Percentiles rank a stretch among this genome's conserved stretches.
Conservation (phyloP, 164 flowering plant species). For the Kalanchoe fedtschenkoi region DNA sequence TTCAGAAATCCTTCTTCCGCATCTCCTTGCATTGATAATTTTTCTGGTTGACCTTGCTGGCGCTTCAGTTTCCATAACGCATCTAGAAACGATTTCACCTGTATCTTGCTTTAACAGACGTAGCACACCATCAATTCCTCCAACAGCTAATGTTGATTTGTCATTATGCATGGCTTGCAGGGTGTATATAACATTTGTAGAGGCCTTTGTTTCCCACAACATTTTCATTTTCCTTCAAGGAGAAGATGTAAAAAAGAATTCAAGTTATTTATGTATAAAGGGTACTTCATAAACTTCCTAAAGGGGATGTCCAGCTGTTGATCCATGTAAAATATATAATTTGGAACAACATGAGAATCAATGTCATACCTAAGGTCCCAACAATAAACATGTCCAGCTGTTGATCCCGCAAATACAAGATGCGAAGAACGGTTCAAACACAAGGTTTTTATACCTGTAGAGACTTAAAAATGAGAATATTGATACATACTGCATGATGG, state of each 20-base stretch:
- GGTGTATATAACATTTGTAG: slow-evolving; percentile 70
- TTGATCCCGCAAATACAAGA: slow-evolving; percentile 65
- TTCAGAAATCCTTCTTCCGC: slow-evolving; percentile 32
- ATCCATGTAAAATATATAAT: not conserved
- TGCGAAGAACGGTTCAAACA: slow-evolving; percentile 56
- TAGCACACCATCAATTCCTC: slow-evolving; percentile 85
- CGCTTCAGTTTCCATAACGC: slow-evolving; percentile 22
- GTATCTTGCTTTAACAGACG: slow-evolving; percentile 50
- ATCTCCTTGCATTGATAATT: slow-evolving; percentile 20
- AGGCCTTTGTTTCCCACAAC: slow-evolving; percentile 58
- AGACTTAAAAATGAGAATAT: not conserved
- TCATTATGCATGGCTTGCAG: slow-evolving; percentile 50
- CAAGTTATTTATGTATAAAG: not conserved
- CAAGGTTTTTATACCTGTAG: slow-evolving; percentile 53
- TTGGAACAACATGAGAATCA: not conserved
- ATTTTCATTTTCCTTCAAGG: slow-evolving; percentile 45
- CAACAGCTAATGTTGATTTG: slow-evolving; percentile 49
- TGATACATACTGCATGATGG: not conserved
- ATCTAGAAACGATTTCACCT: slow-evolving; percentile 54
- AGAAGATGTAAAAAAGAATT: not conserved
- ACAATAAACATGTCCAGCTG: slow-evolving; percentile 55
- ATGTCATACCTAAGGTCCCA: slow-evolving; percentile 82
- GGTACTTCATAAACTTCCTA: not conserved
- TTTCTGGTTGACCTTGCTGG: slow-evolving; percentile 10
- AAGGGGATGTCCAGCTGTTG: no score